Evolutionary conservation across 2,329 filamentous ascomycete species (phyloP).

Genomic region (Ophiostoma tasmaniense): DNA sequence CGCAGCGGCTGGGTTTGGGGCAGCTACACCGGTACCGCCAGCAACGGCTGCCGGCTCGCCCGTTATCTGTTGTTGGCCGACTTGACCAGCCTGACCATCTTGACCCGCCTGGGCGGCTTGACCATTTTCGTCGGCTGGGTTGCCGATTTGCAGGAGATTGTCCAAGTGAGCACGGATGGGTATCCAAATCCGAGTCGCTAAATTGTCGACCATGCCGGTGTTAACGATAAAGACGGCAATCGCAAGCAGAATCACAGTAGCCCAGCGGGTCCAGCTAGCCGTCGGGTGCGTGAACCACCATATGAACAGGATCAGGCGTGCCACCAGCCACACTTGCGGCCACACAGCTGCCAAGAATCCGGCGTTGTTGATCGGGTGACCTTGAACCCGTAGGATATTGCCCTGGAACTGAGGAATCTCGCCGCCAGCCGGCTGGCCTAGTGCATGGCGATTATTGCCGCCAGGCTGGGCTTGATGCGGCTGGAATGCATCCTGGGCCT

Average conservation of each 20-base stretch:
- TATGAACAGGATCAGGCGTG: constrained; percentile 50
- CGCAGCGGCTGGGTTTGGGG: constrained; percentile 40
- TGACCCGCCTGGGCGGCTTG: not conserved
- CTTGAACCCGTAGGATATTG: constrained; percentile 10
- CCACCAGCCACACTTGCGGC: constrained; percentile 54
- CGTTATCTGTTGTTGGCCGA: too few species aligned
- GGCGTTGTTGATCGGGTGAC: constrained; percentile 33
- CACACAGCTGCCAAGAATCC: constrained; percentile 39
- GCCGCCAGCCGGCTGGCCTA: constrained; percentile 23
- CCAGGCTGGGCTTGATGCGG: not conserved
- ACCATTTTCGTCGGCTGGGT: constrained; percentile 28
- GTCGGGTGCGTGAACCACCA: constrained; percentile 56
- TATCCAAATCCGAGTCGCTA: constrained; percentile 47
- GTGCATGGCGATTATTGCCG: not conserved
- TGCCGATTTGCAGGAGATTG: constrained; percentile 41
- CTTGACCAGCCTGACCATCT: too few species aligned
- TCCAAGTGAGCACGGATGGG: constrained; percentile 53
- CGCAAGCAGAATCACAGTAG: constrained; percentile 46
- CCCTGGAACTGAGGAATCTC: constrained; percentile 27
- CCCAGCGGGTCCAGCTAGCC: constrained; percentile 51
- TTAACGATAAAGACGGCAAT: constrained; percentile 50
- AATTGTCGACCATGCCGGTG: constrained; percentile 48
- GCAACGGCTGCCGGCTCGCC: not conserved
- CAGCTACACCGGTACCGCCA: not conserved
- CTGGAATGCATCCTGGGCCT: not conserved